These are phyloP conservation scores for Bondarzewia mesenterica DNA, from an alignment of 1,284 basidiomycete genomes.

Conservation along the genomic window DNA sequence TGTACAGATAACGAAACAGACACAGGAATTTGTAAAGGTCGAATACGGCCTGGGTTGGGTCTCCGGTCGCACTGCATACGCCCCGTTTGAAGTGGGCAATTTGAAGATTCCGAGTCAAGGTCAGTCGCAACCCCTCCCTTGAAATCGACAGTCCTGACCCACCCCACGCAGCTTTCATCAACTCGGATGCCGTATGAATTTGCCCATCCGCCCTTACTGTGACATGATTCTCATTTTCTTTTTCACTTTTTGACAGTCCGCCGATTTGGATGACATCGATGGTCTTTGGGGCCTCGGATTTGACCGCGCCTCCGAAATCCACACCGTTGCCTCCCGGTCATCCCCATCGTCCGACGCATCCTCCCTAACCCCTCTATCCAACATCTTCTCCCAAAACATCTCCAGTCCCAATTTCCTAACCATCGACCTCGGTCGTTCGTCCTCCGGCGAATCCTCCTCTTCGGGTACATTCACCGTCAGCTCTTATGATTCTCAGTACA, in stretches of 20 bases:
- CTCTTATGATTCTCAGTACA: background rate
- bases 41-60: background rate
- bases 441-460: background rate
- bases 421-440: background rate
- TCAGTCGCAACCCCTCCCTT: background rate
- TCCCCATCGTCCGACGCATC: background rate
- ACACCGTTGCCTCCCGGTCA: background rate
- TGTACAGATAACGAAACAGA: background rate
- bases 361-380: background rate
- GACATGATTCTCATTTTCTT: background rate
- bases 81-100: background rate
- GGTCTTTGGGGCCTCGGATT: background rate
- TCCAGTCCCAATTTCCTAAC: background rate
- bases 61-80: background rate
- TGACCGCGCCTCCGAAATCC: background rate
- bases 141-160: background rate
- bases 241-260: background rate
- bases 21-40: background rate
- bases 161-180: background rate
- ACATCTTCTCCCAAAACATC: conserved; percentile 1
- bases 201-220: background rate
- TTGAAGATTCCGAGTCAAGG: background rate
- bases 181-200: background rate
- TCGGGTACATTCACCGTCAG: conserved; percentile 1
- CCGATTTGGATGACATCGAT: background rate